Evolutionary conservation across 495 filamentous ascomycete genomes (phyloP), one percentile per base, ranked within the genome.

Genomic region (Filosporella fistucella): DNA sequence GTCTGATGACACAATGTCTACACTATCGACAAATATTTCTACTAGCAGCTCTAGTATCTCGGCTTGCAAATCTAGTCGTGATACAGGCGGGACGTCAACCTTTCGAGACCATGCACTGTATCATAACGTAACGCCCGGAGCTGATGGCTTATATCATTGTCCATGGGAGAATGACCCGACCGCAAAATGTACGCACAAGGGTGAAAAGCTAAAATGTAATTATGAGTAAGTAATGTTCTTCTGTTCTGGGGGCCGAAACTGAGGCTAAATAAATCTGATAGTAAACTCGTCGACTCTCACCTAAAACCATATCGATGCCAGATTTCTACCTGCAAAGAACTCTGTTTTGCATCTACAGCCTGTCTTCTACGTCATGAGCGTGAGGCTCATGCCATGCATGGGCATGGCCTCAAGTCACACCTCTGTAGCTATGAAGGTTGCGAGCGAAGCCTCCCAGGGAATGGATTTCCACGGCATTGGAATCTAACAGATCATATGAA

Each of bases 401-500:
- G 89, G 53, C 89, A 96, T 58, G 89, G 89, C 49, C 85, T 88
- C 59, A 91, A 90, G 68, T 88, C 89, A 12, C 86, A 89, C 60
- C 77, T 89, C 24, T 96, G 90, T 72, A 78, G 78, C 24, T 91
- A 86, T 66, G 72, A 82, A 39, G 88, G 85, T 42, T 96, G 90
- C 60, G 88, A 95, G 45, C 84, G 90, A 47, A 79, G 87, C 41
- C 66, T 82, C 35, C 71, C 78, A 20, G 87, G 86, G 57, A 82
- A 90, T 65, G 90, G 90, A 57, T 96, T 96, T 59, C 90, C 89
- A 28, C 81, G 90, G 60, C 81, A 89, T 55, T 96, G 89, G 86
- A 96, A 96, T 67, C 75, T 94, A 24, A 79, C 81, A 66, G 90
- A 96, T 73, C 90, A 96, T 71, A 94, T 95, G 88, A 85, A 85